A percentile compares a stretch with the other conserved stretches of the same genome.
Evolutionary conservation across 139 green algal species (phyloP).

Genomic region (Raphidocelis subcapitata): DNA sequence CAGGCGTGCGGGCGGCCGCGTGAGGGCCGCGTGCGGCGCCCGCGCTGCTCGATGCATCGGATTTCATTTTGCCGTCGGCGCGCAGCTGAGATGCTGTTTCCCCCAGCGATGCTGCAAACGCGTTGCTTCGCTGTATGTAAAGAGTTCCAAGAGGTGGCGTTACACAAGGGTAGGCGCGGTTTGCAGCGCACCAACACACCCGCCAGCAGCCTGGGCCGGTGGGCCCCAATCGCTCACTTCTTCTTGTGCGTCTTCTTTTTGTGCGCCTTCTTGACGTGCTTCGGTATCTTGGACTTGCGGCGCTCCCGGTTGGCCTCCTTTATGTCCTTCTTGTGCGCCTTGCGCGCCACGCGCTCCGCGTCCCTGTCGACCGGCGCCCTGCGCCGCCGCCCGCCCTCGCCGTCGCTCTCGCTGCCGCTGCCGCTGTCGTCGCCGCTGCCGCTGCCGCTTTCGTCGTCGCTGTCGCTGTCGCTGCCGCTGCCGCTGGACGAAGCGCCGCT

Average conservation of each 20-base stretch:
- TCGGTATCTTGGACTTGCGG: constrained; percentile 90
- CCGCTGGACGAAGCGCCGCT: not conserved
- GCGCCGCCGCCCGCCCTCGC: not conserved
- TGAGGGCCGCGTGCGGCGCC: too few species aligned
- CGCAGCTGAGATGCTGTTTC: too few species aligned
- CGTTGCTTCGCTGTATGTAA: too few species aligned
- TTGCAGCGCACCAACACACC: too few species aligned
- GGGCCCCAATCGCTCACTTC: too few species aligned
- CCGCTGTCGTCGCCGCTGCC: constrained; percentile 7
- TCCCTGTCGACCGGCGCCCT: constrained; percentile 44
- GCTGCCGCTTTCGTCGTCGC: constrained; percentile 28
- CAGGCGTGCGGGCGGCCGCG: too few species aligned
- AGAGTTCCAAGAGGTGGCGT: too few species aligned
- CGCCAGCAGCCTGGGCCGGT: too few species aligned
- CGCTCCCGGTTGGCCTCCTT: constrained; percentile 90
- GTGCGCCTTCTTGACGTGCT: constrained; percentile 91
- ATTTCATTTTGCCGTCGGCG: too few species aligned
- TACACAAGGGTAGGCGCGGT: too few species aligned
- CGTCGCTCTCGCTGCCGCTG: constrained; percentile 6
- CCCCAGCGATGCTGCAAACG: too few species aligned
- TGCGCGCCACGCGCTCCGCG: constrained; percentile 51
- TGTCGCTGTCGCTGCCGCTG: constrained; percentile 10
- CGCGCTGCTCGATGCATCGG: too few species aligned
- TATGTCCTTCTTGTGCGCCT: constrained; percentile 77
- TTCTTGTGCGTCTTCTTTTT: constrained; percentile 60